Evolutionary conservation across 495 filamentous ascomycete species (phyloP).

Genomic region (Penicillium desertorum): DNA sequence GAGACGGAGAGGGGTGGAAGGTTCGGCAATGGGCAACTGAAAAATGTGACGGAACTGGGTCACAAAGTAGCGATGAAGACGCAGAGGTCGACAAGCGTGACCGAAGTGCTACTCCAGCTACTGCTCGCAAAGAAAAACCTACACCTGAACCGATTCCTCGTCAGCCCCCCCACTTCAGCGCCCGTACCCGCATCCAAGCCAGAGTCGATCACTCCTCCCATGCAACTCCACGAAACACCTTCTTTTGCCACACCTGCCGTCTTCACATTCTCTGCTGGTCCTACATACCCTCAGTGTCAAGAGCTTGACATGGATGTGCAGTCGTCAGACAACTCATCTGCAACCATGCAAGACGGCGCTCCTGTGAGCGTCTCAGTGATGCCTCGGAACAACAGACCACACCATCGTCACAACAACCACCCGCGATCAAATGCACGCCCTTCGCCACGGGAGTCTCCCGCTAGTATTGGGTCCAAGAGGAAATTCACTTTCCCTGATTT

Average conservation of each 20-base stretch:
- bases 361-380: slow-evolving; percentile 53
- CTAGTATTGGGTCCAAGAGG: slow-evolving; percentile 72
- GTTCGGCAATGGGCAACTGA: slow-evolving; percentile 85
- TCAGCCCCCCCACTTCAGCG: slow-evolving; percentile 37
- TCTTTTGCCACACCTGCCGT: slow-evolving; percentile 35
- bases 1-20: slow-evolving; percentile 76
- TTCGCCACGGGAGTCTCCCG: slow-evolving; percentile 38
- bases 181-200: slow-evolving; percentile 36
- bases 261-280: slow-evolving; percentile 70
- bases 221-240: slow-evolving; percentile 29
- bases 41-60: slow-evolving; percentile 63
- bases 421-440: slow-evolving; percentile 45
- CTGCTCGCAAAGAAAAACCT: slow-evolving; percentile 52
- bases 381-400: slow-evolving; percentile 51
- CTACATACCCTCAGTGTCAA: slow-evolving; percentile 55
- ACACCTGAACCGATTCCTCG: slow-evolving; percentile 33
- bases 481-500: slow-evolving; percentile 75
- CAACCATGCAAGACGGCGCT: slow-evolving; percentile 36
- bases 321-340: slow-evolving; percentile 40
- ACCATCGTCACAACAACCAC: slow-evolving; percentile 49
- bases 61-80: slow-evolving; percentile 71
- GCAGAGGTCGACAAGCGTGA: slow-evolving; percentile 53
- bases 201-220: slow-evolving; percentile 23
- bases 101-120: slow-evolving; percentile 59
- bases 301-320: slow-evolving; percentile 70